Evolutionary conservation across 2,329 filamentous ascomycete genomes (phyloP).

Genomic region (Canariomyces notabilis): DNA sequence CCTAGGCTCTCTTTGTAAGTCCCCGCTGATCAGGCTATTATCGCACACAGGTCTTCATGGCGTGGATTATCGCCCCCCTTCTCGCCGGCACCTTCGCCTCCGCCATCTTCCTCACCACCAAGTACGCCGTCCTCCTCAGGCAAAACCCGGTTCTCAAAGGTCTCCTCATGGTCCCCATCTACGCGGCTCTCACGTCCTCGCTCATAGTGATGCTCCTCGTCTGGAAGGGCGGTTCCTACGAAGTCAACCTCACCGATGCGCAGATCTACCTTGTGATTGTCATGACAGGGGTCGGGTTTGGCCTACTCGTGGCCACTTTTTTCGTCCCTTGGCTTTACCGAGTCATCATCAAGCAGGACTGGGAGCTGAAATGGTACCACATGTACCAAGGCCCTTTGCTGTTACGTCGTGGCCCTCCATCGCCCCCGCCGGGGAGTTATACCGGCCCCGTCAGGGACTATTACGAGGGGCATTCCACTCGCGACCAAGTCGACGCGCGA

Average conservation of each 20-base stretch:
- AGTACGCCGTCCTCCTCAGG: constrained; percentile 51
- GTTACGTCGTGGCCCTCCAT: constrained; percentile 38
- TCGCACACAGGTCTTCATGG: constrained; percentile 46
- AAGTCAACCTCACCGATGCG: constrained; percentile 43
- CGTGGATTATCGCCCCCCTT: constrained; percentile 56
- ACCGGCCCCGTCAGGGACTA: constrained; percentile 45
- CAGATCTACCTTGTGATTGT: constrained; percentile 51
- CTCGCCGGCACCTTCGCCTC: constrained; percentile 50
- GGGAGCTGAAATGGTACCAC: constrained; percentile 53
- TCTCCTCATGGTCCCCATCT: constrained; percentile 50
- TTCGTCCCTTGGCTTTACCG: constrained; percentile 58
- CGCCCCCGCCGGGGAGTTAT: constrained; percentile 37
- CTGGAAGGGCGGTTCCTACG: constrained; percentile 45
- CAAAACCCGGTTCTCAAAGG: constrained; percentile 49
- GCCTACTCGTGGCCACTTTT: constrained; percentile 46
- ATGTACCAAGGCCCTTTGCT: constrained; percentile 50
- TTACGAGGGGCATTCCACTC: constrained; percentile 51
- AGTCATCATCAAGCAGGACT: constrained; percentile 55
- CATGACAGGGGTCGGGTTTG: constrained; percentile 46
- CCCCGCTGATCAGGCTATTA: not conserved
- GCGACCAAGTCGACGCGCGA: constrained; percentile 44
- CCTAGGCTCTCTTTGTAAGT: not conserved
- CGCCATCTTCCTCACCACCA: constrained; percentile 51
- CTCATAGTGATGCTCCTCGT: constrained; percentile 59
- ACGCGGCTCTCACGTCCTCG: constrained; percentile 51